phyloP scores from a whole-genome alignment of 352 stramenopile genomes.

The Globisporangium canariense region DNA sequence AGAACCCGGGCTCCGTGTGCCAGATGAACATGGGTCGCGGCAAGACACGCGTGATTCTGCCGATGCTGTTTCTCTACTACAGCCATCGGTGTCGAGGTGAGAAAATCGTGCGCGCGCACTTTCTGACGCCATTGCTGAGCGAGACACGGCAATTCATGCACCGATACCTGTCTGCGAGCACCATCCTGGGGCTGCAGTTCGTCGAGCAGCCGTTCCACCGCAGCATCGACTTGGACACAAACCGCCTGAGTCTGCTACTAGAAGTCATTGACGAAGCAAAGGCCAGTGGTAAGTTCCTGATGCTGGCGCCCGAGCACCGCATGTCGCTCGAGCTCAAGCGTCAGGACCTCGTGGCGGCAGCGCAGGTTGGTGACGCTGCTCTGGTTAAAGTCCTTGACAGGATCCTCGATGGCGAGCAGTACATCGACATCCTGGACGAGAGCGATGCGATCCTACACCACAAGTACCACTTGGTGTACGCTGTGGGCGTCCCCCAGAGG shows the following conservation, averaged over 20 bases:
- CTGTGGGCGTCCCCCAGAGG: slow-evolving; percentile 42
- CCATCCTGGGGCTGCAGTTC: slow-evolving; percentile 32
- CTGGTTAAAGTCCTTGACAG: slow-evolving; percentile 27
- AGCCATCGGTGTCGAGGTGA: slow-evolving; percentile 15
- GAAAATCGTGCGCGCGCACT: slow-evolving; percentile 51
- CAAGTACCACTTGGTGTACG: slow-evolving; percentile 88
- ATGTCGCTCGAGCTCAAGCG: slow-evolving; percentile 87
- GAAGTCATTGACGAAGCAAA: slow-evolving; percentile 39
- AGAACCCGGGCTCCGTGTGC: slow-evolving; percentile 57
- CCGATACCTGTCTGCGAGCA: slow-evolving; percentile 41
- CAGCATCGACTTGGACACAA: slow-evolving; percentile 35
- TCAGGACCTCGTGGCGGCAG: slow-evolving; percentile 37
- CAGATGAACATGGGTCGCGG: slow-evolving; percentile 88
- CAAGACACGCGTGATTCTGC: slow-evolving; percentile 88
- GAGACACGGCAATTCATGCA: slow-evolving; percentile 72
- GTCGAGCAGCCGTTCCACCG: slow-evolving; percentile 75
- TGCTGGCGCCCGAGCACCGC: slow-evolving; percentile 84
- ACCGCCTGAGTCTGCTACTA: slow-evolving; percentile 27
- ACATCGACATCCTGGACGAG: slow-evolving; percentile 86
- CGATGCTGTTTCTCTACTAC: slow-evolving; percentile 84
- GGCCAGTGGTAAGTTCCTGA: slow-evolving; percentile 40
- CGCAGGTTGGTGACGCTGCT: slow-evolving; percentile 8
- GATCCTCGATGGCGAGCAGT: slow-evolving; percentile 46
- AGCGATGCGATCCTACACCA: slow-evolving; percentile 85
- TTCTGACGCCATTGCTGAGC: slow-evolving; percentile 55